Conservation (phyloP, 1,284 basidiomycete genomes). For the Fomitopsis palustris region DNA sequence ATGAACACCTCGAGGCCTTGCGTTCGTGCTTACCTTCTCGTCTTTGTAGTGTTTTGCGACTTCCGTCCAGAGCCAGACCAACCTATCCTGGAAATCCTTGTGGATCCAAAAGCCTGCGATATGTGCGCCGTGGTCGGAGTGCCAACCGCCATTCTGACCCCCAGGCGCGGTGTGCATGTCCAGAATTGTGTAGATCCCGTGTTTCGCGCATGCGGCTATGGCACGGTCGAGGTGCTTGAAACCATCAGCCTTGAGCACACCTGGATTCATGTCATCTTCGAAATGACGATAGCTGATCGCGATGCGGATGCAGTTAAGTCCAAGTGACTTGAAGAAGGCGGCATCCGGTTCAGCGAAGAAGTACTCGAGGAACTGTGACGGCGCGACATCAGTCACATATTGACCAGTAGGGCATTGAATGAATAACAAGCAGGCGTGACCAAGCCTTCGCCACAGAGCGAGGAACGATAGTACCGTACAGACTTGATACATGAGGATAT, state of each 20-base stretch:
- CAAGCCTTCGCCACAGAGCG: no score
- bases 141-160: conserved; percentile 61
- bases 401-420: neutral
- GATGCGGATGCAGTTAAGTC: conserved; percentile 71
- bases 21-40: conserved; percentile 3
- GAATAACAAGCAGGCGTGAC: neutral
- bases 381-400: no score
- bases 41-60: conserved; percentile 64
- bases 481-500: no score
- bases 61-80: conserved; percentile 67
- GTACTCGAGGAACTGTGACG: conserved; percentile 64
- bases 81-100: conserved; percentile 73
- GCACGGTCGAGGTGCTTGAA: conserved; percentile 67
- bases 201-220: conserved; percentile 53
- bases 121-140: conserved; percentile 50
- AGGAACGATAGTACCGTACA: no score
- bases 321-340: conserved; percentile 64
- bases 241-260: conserved; percentile 54
- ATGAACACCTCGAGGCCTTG: no score
- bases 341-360: conserved; percentile 74
- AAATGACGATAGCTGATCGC: conserved; percentile 70
- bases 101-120: conserved; percentile 67
- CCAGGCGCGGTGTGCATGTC: conserved; percentile 65
- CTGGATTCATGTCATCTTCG: conserved; percentile 68
- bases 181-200: conserved; percentile 59